Evolutionary conservation across 129 eudicot species (phyloP), one percentile per base, ranked within the genome.

Genomic region (Chrysanthemum seticuspe): DNA sequence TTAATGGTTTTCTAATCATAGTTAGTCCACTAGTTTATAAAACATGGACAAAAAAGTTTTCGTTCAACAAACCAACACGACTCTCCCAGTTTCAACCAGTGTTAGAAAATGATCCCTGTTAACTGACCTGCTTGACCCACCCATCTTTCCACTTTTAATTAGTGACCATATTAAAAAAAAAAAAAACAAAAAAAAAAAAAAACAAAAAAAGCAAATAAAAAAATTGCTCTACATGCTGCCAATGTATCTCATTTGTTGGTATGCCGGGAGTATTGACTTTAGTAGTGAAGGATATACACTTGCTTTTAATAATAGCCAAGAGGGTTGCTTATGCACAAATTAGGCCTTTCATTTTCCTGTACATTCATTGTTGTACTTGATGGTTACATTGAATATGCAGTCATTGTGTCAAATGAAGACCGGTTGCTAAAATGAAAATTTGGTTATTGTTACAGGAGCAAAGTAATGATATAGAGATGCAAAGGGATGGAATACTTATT

Each of bases 361-460:
- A 63, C 55, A 63, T 74, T 11, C 52, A n/a, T 23, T 74, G 47
- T 74, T 74, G 70, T 55, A 21, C 56, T 55, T 55, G 25, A 58
- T 50, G 55, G 55, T 21, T 60, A 55, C 60, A 69, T 8, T 67
- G 58, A 40, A 45, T 47, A 2, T 44, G 45, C 54, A 78, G 73
- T 27, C 53, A 11, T 71, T 64, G 14, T 78, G 62, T 64, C 15
- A 78, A 64, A 45, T 77, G 71, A 59, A 74, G 49, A 58, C 36
- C 15, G 16, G 25, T 27, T 71, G 70, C 75, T 78, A 75, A 78
- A 67, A 66, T 65, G 58, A 58, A 65, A 67, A 71, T 59, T 13
- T 71, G 79, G 56, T 71, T 76, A n/a, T 47, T 84, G 74, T 84
- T 84, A 73, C 88, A 84, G 88, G 88, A 69, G 57, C 83, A 84